Evolutionary conservation across 345 rosid genomes (phyloP), one percentile per base, ranked within the genome.

Genomic region (Melastoma malabathricum): DNA sequence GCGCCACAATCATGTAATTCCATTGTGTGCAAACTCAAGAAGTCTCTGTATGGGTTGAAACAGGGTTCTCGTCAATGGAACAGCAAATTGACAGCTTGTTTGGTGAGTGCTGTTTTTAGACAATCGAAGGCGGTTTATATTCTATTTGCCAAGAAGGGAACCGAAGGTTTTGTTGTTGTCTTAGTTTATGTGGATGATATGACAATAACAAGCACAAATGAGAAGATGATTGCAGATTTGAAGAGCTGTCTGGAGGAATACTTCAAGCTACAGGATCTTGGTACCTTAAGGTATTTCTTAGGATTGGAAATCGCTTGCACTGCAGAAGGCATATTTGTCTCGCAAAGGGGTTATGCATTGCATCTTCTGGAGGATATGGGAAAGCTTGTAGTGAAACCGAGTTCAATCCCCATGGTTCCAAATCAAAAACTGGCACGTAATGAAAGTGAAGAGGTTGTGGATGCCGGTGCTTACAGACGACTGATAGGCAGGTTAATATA

Each of bases 1-100:
- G n/a, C n/a, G n/a, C n/a, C n/a, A 0, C 0, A 6, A 0, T 5
- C 38, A 3, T 8, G 47, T 15, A 10, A 3, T 0, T 1, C 10
- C 0, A 17, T 0, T 12, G 54, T 45, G 10, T 51, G 61, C 46
- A 10, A 18, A 5, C 14, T 65, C 1, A 38, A 17, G 3, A 60
- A 50, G 10, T 49, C 50, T 0, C 15, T 55, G 0, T 55, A 65
- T 34, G 41, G 52, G 6, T 23, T 49, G 0, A 41, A 43, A 13
- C 22, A 48, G 43, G 38, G 59, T 1, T 10, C 56, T 0, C 9
- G 47, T 0, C 18, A 17, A 9, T 46, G 18, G n/a, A n/a, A n/a
- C n/a, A n/a, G n/a, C n/a, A n/a, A n/a, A n/a, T n/a, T n/a, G n/a
- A n/a, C n/a, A n/a, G 45, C 18, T 5, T 13, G 27, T 6, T 8